These are phyloP conservation scores for Ceratocystiopsis sp. DNA, from an alignment of 2,329 filamentous ascomycete species.

Conservation along the genomic window DNA sequence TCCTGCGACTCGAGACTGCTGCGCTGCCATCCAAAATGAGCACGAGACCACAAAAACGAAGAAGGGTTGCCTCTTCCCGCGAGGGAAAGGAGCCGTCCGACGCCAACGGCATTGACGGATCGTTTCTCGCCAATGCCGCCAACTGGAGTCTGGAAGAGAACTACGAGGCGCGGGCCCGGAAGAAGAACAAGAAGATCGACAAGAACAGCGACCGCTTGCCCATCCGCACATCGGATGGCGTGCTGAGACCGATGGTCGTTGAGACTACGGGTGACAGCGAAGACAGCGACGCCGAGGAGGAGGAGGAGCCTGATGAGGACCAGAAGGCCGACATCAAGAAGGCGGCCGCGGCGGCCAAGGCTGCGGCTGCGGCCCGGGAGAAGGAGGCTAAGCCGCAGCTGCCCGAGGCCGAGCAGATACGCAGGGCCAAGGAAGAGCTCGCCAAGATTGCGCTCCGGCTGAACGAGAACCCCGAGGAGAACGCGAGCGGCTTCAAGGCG, in stretches of 20 bases:
- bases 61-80: constrained; percentile 37
- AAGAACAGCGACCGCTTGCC: constrained; percentile 61
- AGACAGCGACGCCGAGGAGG: constrained; percentile 36
- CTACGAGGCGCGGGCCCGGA: constrained; percentile 62
- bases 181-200: constrained; percentile 38
- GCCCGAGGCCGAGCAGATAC: constrained; percentile 45
- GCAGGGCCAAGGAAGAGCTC: constrained; percentile 80
- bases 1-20: background rate
- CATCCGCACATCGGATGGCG: constrained; percentile 70
- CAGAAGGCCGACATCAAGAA: constrained; percentile 27
- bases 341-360: constrained; percentile 22
- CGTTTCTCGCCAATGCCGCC: constrained; percentile 57
- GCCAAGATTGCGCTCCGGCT: constrained; percentile 65
- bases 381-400: constrained; percentile 3
- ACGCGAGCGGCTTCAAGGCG: constrained; percentile 61
- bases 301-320: constrained; percentile 22
- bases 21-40: constrained; percentile 20
- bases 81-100: constrained; percentile 25
- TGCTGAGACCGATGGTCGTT: constrained; percentile 36
- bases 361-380: background rate
- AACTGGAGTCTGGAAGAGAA: constrained; percentile 86
- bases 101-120: constrained; percentile 36
- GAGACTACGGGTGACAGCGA: constrained; percentile 43
- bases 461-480: constrained; percentile 87
- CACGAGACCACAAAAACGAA: constrained; percentile 34